These are phyloP conservation scores for Eucalyptus marginata DNA, from an alignment of 345 rosid genomes.

Conservation along the genomic window DNA sequence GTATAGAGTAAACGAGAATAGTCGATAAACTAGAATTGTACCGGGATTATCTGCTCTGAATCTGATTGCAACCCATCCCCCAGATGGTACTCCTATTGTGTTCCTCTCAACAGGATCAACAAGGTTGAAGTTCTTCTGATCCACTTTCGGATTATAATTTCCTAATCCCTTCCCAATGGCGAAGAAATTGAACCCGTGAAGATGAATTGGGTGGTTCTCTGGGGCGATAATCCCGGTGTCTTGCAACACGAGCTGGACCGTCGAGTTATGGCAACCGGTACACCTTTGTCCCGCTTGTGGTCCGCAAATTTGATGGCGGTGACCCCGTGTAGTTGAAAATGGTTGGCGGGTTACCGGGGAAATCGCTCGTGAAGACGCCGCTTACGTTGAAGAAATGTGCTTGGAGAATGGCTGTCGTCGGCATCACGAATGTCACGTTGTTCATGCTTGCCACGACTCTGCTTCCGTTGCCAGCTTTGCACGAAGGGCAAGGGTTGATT, in stretches of 20 bases:
- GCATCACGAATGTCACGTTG: not conserved
- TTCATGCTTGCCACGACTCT: not conserved
- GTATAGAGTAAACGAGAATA: not conserved
- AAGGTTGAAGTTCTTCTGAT: conserved; percentile 16
- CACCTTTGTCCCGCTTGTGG: not conserved
- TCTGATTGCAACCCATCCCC: not conserved
- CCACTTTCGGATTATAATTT: not conserved
- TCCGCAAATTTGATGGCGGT: not conserved
- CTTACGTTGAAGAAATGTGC: not conserved
- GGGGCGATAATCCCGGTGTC: not conserved
- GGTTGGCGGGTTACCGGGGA: not conserved
- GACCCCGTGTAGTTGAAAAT: not conserved
- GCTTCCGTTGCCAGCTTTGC: not conserved
- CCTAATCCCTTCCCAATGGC: not conserved
- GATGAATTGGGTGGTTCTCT: not conserved
- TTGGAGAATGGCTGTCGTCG: not conserved
- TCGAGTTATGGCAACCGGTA: not conserved
- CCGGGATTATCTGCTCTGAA: not conserved
- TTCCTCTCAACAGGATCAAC: not conserved
- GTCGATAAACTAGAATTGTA: not conserved
- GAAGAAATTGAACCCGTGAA: not conserved
- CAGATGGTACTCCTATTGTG: not conserved
- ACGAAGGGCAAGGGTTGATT: not conserved
- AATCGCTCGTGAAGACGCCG: not conserved
- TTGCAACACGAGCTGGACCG: not conserved